Conservation (phyloP, 805 yeast species). For the Ogataea nitratoaversa region DNA sequence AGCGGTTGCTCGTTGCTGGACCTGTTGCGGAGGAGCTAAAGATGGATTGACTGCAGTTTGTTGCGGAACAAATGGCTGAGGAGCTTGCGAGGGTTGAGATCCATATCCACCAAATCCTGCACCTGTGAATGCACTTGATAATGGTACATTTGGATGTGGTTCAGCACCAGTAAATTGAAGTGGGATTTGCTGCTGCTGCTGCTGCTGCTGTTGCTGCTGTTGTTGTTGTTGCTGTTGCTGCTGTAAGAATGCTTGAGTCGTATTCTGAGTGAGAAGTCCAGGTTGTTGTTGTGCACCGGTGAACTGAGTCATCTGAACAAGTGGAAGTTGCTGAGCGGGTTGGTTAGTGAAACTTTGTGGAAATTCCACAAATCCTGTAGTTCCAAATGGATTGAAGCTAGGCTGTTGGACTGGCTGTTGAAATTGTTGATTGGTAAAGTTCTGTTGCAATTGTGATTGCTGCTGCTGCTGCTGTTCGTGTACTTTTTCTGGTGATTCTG, state of each 20-base stretch:
- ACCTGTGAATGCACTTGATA: constrained; percentile 36
- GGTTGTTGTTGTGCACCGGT: constrained; percentile 1
- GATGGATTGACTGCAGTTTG: constrained; percentile 17
- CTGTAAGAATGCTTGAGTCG: constrained; percentile 9
- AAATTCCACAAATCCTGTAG: constrained; percentile 6
- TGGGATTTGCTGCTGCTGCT: constrained; percentile 3
- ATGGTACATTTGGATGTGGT: constrained; percentile 7
- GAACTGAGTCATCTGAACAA: constrained; percentile 4
- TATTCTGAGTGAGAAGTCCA: background rate
- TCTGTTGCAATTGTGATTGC: constrained; percentile 4
- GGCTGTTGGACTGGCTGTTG: constrained; percentile 21
- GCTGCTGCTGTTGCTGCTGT: constrained; percentile 9
- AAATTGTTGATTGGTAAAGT: constrained; percentile 3
- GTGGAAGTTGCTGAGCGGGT: constrained; percentile 1
- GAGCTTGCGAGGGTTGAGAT: constrained; percentile 6
- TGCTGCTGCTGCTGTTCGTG: constrained; percentile 1
- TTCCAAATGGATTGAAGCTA: constrained; percentile 25
- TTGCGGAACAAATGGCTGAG: constrained; percentile 13
- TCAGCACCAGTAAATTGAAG: too few species aligned
- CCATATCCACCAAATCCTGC: constrained; percentile 57
- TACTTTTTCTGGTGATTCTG: background rate
- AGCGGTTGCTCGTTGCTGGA: constrained; percentile 20
- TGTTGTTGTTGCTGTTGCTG: constrained; percentile 10
- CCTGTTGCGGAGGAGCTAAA: constrained; percentile 15
- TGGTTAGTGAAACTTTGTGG: background rate